These are phyloP conservation scores for Penicillium alfredii DNA, from an alignment of 495 filamentous ascomycete genomes.

Conservation along the genomic window DNA sequence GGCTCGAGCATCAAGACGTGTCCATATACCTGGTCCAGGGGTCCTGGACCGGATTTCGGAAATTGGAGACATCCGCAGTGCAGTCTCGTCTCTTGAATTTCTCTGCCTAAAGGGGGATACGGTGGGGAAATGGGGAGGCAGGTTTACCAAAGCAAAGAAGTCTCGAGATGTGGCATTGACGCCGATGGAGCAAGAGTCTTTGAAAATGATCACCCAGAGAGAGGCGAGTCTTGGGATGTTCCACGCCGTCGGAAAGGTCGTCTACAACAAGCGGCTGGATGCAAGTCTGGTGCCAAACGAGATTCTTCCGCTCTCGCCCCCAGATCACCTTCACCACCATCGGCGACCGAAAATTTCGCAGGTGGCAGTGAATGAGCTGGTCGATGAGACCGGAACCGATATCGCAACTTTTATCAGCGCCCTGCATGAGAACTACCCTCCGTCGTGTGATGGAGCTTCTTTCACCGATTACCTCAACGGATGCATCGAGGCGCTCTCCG, in stretches of 20 bases:
- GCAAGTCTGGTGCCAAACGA: constrained; percentile 14
- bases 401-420: constrained; percentile 82
- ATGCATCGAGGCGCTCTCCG: constrained; percentile 80
- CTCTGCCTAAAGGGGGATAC: constrained; percentile 70
- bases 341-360: constrained; percentile 60
- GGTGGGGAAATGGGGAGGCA: constrained; percentile 60
- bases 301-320: constrained; percentile 43
- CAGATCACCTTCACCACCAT: constrained; percentile 56
- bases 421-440: constrained; percentile 88
- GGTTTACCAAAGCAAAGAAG: constrained; percentile 55
- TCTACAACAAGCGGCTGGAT: constrained; percentile 81
- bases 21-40: constrained; percentile 59
- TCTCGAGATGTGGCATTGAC: constrained; percentile 52
- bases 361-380: constrained; percentile 65
- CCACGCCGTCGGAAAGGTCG: constrained; percentile 89
- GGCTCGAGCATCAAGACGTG: constrained; percentile 60
- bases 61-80: constrained; percentile 86
- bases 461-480: constrained; percentile 61
- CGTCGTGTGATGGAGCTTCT: constrained; percentile 65
- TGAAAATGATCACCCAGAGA: constrained; percentile 72
- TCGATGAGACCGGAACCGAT: constrained; percentile 88
- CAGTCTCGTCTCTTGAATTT: constrained; percentile 84
- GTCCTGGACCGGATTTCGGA: constrained; percentile 72
- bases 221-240: constrained; percentile 88
- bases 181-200: constrained; percentile 61